Conservation (phyloP, 1,284 basidiomycete genomes). For the Tilletia indica region DNA sequence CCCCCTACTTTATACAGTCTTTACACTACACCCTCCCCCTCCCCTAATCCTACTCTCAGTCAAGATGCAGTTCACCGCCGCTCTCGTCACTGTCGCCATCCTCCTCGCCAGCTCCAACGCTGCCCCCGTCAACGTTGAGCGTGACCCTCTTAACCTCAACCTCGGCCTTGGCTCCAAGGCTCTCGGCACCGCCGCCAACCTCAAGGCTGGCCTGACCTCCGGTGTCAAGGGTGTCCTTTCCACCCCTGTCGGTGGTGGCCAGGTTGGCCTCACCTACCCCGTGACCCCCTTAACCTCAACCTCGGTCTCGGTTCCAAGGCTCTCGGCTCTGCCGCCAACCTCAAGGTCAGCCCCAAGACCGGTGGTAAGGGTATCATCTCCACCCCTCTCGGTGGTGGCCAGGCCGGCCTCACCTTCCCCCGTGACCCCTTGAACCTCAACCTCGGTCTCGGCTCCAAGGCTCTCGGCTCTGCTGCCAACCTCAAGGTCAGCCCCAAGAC, state of each 20-base stretch:
- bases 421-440: too few relatives aligned
- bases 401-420: too few relatives aligned
- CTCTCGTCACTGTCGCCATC: background rate
- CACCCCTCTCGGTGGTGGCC: too few relatives aligned
- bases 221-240: background rate
- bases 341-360: too few relatives aligned
- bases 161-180: background rate
- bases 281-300: background rate
- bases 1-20: conserved; percentile 20
- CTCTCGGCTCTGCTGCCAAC: background rate
- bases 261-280: background rate
- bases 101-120: conserved; percentile 13
- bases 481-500: background rate
- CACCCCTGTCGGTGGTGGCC: background rate
- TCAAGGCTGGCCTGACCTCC: background rate
- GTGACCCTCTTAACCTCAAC: background rate
- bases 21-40: conserved; percentile 38
- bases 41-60: conserved; percentile 34
- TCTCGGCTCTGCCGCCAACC: too few relatives aligned
- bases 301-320: too few relatives aligned
- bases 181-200: background rate
- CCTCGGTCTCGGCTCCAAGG: background rate
- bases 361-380: too few relatives aligned
- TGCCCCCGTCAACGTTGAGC: conserved; percentile 8
- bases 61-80: conserved; percentile 34